Evolutionary conservation across 2,329 filamentous ascomycete genomes (phyloP), one percentile per base, ranked within the genome.

Genomic region (Fusarium sp.): DNA sequence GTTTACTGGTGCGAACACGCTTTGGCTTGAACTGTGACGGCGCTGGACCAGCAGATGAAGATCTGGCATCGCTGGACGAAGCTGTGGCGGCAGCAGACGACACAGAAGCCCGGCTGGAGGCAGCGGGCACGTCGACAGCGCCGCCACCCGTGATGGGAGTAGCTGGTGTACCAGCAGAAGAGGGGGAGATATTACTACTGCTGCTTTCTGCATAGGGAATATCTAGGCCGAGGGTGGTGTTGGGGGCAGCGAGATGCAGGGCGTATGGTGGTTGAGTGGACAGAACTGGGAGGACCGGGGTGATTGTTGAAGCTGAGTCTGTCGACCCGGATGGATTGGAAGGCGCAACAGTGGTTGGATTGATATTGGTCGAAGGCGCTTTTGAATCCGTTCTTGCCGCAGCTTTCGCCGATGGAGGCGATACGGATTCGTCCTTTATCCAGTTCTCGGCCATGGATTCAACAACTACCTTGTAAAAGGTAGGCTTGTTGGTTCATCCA

Each of bases 1-100:
- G 86, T 69, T 83, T 86, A 76, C 87, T 89, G 30, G 82, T 85
- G 58, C 87, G 82, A 13, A 81, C 81, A 55, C 86, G 82, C 74
- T 83, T 87, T 37, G 76, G 48, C 43, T 69, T 75, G 34, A 46
- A 27, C 37, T 61, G 56, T 13, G 56, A 51, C 15, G 68, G 23
- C 41, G 55, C 47, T 16, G 30, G 23, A 44, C 40, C 50, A 36
- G 47, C 37, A 15, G 47, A 53, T 28, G 60, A 37, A 16, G 60
- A 39, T 27, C 43, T 54, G 12, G 56, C 57, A 58, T 40, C 39
- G 46, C 54, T 51, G n/a, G 60, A 56, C 15, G 59, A 60, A 40
- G 43, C 62, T 30, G 62, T 52, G 40, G 56, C 18, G 11, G 58
- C 53, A 31, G 58, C 40, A 48, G 56, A 59, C 34, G 43, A 41